phyloP scores from a whole-genome alignment of 2,329 filamentous ascomycete genomes.

The Colletotrichum zoysiae region DNA sequence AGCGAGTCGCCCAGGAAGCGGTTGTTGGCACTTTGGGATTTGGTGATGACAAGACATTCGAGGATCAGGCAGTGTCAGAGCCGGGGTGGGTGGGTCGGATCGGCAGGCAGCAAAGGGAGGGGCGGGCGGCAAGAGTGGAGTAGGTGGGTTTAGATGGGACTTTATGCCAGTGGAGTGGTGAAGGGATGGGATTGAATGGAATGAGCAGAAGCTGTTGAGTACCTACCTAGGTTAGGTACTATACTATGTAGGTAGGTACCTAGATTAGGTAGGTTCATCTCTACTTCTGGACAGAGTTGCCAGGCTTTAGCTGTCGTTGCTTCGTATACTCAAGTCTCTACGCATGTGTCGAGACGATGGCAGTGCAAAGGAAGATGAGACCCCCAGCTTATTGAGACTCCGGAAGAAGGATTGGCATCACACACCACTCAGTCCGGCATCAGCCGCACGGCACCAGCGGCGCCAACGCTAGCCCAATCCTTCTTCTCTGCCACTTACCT shows the following conservation, averaged over 20 bases:
- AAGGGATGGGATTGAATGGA: not conserved
- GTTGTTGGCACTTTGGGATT: not conserved
- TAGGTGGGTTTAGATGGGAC: not conserved
- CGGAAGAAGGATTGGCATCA: constrained; percentile 4
- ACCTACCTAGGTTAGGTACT: too few species aligned
- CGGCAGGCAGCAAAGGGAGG: constrained; percentile 10
- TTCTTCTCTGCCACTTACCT: not conserved
- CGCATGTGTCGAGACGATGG: not conserved
- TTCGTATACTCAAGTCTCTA: not conserved
- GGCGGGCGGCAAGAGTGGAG: not conserved
- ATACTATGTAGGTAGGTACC: too few species aligned
- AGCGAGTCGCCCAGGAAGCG: not conserved
- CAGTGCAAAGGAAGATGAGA: not conserved
- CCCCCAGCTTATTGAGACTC: not conserved
- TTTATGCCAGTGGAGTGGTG: not conserved
- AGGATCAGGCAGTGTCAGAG: not conserved
- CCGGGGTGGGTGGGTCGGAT: constrained; percentile 4
- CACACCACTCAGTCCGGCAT: constrained; percentile 3
- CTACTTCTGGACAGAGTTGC: not conserved
- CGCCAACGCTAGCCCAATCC: constrained; percentile 12
- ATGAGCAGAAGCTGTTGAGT: not conserved
- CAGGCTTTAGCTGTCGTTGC: not conserved
- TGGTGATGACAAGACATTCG: not conserved
- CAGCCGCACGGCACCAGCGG: constrained; percentile 34
- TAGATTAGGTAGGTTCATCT: not conserved